Conservation (phyloP, 1,139 yeast genomes). For the Debaryomyces fabryi region DNA sequence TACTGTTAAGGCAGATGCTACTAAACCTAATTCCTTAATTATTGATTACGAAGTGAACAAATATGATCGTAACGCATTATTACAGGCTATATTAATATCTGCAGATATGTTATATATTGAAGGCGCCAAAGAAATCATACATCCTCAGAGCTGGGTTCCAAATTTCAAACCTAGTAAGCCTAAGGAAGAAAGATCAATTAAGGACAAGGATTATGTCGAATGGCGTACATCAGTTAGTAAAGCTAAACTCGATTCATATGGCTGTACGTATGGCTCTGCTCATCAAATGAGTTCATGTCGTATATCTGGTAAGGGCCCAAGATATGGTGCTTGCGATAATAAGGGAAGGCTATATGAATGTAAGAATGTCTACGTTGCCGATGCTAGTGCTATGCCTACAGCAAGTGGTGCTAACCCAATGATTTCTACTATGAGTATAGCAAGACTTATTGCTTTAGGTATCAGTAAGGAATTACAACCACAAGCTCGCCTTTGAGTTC, state of each 20-base stretch:
- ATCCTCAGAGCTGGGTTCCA: conserved; percentile 43
- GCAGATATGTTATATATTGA: conserved; percentile 54
- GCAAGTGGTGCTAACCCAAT: conserved; percentile 66
- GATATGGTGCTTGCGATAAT: conserved; percentile 51
- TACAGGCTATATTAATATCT: conserved; percentile 41
- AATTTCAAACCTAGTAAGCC: conserved; percentile 45
- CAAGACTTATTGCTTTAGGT: conserved; percentile 40
- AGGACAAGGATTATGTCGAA: conserved; percentile 48
- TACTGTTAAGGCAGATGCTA: conserved; percentile 36
- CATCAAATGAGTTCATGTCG: conserved; percentile 66
- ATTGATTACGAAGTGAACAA: conserved; percentile 46
- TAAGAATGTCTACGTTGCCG: conserved; percentile 56
- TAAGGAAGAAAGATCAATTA: conserved; percentile 40
- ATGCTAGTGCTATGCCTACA: conserved; percentile 58
- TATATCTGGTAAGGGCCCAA: conserved; percentile 53
- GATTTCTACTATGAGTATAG: conserved; percentile 46
- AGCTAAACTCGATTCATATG: conserved; percentile 31
- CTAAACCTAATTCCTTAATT: conserved; percentile 37
- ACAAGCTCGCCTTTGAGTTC: conserved; percentile 29
- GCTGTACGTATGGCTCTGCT: conserved; percentile 51
- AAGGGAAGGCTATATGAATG: conserved; percentile 57
- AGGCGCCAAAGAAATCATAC: conserved; percentile 52
- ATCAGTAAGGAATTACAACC: conserved; percentile 39
- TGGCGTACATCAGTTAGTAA: conserved; percentile 44
- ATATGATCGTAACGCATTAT: conserved; percentile 48